Conservation (phyloP, 179 eudicot species). For the Beta lomatogona region DNA sequence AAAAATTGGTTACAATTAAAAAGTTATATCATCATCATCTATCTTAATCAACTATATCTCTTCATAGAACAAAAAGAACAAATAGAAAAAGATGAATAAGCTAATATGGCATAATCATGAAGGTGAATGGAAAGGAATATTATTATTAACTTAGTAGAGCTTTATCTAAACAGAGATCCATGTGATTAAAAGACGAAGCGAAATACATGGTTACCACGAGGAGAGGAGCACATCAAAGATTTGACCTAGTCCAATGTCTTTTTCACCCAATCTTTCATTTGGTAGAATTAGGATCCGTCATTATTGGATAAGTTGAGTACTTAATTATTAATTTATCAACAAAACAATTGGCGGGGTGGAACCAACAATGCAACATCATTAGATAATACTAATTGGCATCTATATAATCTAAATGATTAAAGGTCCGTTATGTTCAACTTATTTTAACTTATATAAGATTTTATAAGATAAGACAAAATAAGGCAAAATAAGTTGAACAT, state of each 20-base stretch:
- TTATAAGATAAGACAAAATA: too few species aligned
- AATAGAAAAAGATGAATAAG: not conserved
- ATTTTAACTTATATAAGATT: too few species aligned
- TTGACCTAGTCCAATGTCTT: slow-evolving; percentile 17
- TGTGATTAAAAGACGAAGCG: slow-evolving; percentile 15
- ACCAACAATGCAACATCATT: not conserved
- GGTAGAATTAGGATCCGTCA: slow-evolving; percentile 1
- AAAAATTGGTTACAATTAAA: too few species aligned
- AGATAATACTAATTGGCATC: not conserved
- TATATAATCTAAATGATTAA: not conserved
- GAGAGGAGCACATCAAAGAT: slow-evolving; percentile 1
- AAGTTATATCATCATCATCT: too few species aligned
- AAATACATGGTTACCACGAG: slow-evolving; percentile 14
- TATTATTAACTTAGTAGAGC: not conserved
- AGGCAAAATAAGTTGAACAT: too few species aligned
- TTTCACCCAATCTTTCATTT: slow-evolving; percentile 9
- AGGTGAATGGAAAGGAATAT: not conserved
- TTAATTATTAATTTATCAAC: not conserved
- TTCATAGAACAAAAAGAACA: not conserved
- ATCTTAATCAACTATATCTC: too few species aligned
- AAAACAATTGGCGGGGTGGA: not conserved
- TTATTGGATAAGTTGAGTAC: not conserved
- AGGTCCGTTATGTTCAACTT: too few species aligned
- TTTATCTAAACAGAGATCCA: not conserved
- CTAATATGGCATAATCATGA: not conserved